Base-by-base conservation (phyloP, 345 rosid species). In the Gossypium rotundifolium region DNA sequence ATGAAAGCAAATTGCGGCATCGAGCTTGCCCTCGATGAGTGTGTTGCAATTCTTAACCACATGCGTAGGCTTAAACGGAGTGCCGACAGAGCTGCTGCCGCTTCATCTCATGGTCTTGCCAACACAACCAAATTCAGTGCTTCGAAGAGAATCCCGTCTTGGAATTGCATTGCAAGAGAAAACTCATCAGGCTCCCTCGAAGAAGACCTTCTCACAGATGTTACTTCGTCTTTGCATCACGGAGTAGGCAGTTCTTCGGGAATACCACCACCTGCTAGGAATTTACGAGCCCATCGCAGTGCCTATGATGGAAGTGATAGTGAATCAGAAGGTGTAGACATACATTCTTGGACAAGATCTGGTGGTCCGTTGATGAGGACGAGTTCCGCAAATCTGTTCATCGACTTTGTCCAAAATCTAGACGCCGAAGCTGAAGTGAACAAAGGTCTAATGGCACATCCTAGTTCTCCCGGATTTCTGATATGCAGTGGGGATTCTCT, bases 361-460 rank as follows among this genome's bases (percentile, higher is more conserved):
- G 99, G 99, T 29, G 99, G 98, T 33, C 99, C 99, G 9, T 81
- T 95, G 81, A 95, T 95, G 99, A 91, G 99, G 82, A 93, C 96
- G 42, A 79, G 91, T 64, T 95, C 98, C 23, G 99, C 99, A 45
- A 88, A 91, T 74, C 80, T 73, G 83, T 95, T 95, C 76, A 75
- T 89, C 9, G 96, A 91, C 61, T 95, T 87, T 66, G 91, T 95
- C 58, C 96, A 90, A 73, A 83, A 78, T 75, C 88, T 95, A 40
- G 94, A 90, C 64, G 67, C 75, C 2, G 89, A 89, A 61, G 60
- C 86, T 65, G 97, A 93, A 45, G 62, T 83, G 69, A 61, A 75
- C 53, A 89, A 82, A 83, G 87, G 88, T 48, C 77, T 81, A 44
- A 82, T 81, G 54, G 72, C 80, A 80, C 70, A 87, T 79, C 93